A percentile compares a stretch with the other conserved stretches of the same genome.
phyloP scores from a whole-genome alignment of 2,329 filamentous ascomycete genomes.

The Pezicula neosporulosa region DNA sequence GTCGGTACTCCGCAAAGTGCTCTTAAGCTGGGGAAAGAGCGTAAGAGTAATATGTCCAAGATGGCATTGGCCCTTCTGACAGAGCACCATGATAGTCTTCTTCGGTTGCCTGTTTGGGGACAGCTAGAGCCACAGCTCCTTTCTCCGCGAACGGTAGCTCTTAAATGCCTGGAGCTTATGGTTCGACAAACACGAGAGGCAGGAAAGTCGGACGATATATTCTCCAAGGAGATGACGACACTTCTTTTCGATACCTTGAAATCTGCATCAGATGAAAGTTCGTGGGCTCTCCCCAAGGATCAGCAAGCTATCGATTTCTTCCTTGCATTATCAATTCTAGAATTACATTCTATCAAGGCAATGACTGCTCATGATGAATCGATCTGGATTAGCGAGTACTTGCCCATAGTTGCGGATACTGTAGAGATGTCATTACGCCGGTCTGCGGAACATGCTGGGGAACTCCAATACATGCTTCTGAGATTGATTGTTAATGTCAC shows the following conservation, averaged over 20 bases:
- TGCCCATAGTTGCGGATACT: conserved; percentile 48
- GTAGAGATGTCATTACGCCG: conserved; percentile 34
- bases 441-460: conserved; percentile 34
- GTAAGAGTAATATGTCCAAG: conserved; percentile 66
- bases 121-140: conserved; percentile 44
- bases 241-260: conserved; percentile 43
- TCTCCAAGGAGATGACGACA: conserved; percentile 46
- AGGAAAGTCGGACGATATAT: conserved; percentile 44
- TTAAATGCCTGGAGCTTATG: conserved; percentile 61
- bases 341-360: conserved; percentile 48
- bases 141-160: conserved; percentile 59
- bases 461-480: conserved; percentile 34
- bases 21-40: conserved; percentile 56
- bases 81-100: conserved; percentile 50
- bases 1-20: conserved; percentile 54
- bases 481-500: conserved; percentile 81
- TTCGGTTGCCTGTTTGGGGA: conserved; percentile 58
- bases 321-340: conserved; percentile 46
- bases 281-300: conserved; percentile 20
- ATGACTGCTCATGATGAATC: conserved; percentile 39
- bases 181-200: conserved; percentile 46
- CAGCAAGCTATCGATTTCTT: conserved; percentile 32
- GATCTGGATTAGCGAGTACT: conserved; percentile 45
- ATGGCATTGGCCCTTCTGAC: conserved; percentile 54
- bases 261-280: conserved; percentile 15